Conservation (phyloP, 805 yeast genomes). For the Lipomyces mesembrius region DNA sequence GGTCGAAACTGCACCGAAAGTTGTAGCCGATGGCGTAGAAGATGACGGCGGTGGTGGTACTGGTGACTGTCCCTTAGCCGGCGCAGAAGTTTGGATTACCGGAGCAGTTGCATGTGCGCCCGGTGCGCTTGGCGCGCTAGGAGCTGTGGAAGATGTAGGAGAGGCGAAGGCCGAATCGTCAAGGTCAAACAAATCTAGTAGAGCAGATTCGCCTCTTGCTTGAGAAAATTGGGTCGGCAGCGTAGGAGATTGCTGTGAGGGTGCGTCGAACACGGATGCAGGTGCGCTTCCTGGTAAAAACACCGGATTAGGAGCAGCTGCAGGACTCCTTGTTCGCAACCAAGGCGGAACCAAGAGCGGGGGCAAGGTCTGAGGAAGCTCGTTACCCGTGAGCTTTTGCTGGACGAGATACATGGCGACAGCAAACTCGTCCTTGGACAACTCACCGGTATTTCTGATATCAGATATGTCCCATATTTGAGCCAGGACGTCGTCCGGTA, state of each 20-base stretch:
- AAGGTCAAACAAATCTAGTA: constrained; percentile 68
- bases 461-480: constrained; percentile 94
- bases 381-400: constrained; percentile 75
- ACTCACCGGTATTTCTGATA: constrained; percentile 80
- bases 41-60: constrained; percentile 17
- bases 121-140: not conserved
- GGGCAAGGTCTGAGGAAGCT: constrained; percentile 80
- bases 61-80: constrained; percentile 22
- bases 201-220: constrained; percentile 52
- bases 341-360: constrained; percentile 53
- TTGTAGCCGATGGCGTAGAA: constrained; percentile 42
- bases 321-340: constrained; percentile 23
- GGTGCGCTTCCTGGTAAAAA: constrained; percentile 1
- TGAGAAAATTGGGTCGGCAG: constrained; percentile 44
- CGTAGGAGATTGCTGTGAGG: constrained; percentile 36
- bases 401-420: constrained; percentile 93
- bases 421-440: constrained; percentile 81
- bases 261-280: constrained; percentile 14
- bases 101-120: constrained; percentile 37
- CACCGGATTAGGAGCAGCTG: constrained; percentile 20
- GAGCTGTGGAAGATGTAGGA: constrained; percentile 32
- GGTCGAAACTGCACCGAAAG: constrained; percentile 40
- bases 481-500: constrained; percentile 84
- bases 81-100: constrained; percentile 16
- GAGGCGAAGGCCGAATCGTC: constrained; percentile 50